Percentiles rank a stretch among this genome's conserved stretches.
phyloP scores from a whole-genome alignment of 2,329 filamentous ascomycete species.

The Fusarium hostae region DNA sequence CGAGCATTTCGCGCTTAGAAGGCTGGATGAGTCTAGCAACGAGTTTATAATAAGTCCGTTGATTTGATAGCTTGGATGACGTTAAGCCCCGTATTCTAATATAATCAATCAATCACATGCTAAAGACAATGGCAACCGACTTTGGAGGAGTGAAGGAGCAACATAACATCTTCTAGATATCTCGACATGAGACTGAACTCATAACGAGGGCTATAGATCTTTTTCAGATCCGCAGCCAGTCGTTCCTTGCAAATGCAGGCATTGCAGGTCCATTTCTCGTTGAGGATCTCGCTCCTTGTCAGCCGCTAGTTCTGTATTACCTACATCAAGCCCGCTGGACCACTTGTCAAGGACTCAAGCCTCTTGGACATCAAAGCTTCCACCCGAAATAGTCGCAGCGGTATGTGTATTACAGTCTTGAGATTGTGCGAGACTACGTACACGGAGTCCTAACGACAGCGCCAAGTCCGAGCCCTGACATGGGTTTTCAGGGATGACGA shows the following conservation, averaged over 20 bases:
- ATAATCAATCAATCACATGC: constrained; percentile 2
- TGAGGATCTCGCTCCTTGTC: constrained; percentile 24
- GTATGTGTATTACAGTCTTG: constrained; percentile 14
- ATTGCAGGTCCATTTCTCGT: constrained; percentile 12
- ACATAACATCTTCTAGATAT: background rate
- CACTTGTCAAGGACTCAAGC: constrained; percentile 19
- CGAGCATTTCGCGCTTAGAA: constrained; percentile 23
- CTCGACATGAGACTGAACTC: constrained; percentile 9
- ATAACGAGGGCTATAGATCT: constrained; percentile 23
- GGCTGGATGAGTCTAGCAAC: constrained; percentile 18
- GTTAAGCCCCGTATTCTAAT: background rate
- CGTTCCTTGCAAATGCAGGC: constrained; percentile 24
- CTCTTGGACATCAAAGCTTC: constrained; percentile 23
- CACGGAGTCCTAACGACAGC: constrained; percentile 7
- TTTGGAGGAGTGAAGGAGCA: background rate
- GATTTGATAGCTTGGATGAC: constrained; percentile 6
- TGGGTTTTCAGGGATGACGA: constrained; percentile 27
- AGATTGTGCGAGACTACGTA: constrained; percentile 10
- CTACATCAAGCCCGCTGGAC: constrained; percentile 15
- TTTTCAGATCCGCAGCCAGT: constrained; percentile 33
- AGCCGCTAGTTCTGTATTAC: constrained; percentile 22
- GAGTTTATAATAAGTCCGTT: constrained; percentile 8
- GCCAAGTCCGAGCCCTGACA: constrained; percentile 26
- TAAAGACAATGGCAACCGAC: background rate
- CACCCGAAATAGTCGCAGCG: constrained; percentile 31